These are phyloP conservation scores for Candida ipomoeae DNA, from an alignment of 805 yeast genomes.

Conservation along the genomic window DNA sequence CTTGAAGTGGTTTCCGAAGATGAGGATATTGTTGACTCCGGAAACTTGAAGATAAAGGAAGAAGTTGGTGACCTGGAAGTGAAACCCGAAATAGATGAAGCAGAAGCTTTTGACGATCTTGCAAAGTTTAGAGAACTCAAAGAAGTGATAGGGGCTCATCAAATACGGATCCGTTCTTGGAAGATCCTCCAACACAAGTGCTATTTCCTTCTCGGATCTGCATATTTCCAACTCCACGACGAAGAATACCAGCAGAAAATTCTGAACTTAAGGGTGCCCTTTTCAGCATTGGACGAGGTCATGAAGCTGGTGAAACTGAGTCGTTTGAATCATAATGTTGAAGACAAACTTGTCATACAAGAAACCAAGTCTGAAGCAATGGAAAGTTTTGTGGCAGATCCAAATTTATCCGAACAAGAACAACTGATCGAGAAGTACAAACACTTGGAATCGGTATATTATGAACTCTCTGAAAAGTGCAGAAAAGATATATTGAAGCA, in stretches of 20 bases:
- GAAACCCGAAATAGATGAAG: neutral
- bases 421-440: slow-evolving; percentile 29
- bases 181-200: slow-evolving; percentile 67
- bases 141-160: slow-evolving; percentile 23
- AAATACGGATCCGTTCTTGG: slow-evolving; percentile 43
- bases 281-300: slow-evolving; percentile 3
- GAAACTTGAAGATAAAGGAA: neutral
- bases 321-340: neutral
- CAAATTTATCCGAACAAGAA: neutral
- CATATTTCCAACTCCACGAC: slow-evolving; percentile 55
- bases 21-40: neutral
- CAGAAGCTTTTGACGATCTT: slow-evolving; percentile 4
- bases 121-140: slow-evolving; percentile 11
- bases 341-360: neutral
- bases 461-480: slow-evolving; percentile 58
- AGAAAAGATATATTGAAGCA: slow-evolving; percentile 50
- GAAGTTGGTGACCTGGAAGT: neutral
- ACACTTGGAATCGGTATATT: slow-evolving; percentile 47
- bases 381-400: neutral
- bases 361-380: neutral
- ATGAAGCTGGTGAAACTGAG: slow-evolving; percentile 1
- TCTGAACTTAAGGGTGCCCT: slow-evolving; percentile 9
- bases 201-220: slow-evolving; percentile 72
- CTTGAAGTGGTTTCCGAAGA: slow-evolving; percentile 5
- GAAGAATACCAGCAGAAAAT: slow-evolving; percentile 29